These are phyloP conservation scores for Stagonosporopsis chrysanthemi DNA, from an alignment of 2,329 filamentous ascomycete species.

Conservation along the genomic window DNA sequence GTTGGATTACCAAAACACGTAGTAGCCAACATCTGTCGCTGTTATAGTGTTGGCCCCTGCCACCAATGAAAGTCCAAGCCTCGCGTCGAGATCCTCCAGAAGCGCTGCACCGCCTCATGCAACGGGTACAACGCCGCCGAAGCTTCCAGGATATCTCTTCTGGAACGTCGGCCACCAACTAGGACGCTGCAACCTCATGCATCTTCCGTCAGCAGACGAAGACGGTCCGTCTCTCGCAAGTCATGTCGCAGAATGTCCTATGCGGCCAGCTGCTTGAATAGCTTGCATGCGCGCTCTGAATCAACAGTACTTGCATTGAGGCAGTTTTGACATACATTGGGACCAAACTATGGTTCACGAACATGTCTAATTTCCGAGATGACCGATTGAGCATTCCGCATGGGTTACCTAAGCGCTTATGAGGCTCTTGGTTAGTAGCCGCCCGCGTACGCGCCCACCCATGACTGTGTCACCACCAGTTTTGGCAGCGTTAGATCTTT, in stretches of 20 bases:
- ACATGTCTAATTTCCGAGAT: conserved; percentile 15
- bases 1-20: conserved; percentile 10
- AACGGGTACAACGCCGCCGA: conserved; percentile 21
- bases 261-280: conserved; percentile 18
- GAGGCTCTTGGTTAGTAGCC: conserved; percentile 38
- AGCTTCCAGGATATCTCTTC: conserved; percentile 24
- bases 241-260: conserved; percentile 28
- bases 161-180: conserved; percentile 29
- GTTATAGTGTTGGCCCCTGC: conserved; percentile 8
- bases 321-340: conserved; percentile 23
- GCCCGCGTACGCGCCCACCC: conserved; percentile 9
- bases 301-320: conserved; percentile 18
- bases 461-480: conserved; percentile 10
- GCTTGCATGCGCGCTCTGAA: conserved; percentile 22
- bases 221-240: conserved; percentile 22
- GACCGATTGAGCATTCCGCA: conserved; percentile 25
- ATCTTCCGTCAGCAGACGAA: conserved; percentile 24
- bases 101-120: conserved; percentile 44
- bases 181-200: conserved; percentile 27
- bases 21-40: conserved; percentile 9
- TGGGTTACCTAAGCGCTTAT: conserved; percentile 29
- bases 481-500: conserved; percentile 15
- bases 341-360: conserved; percentile 19
- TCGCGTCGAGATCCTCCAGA: conserved; percentile 30
- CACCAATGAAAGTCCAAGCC: conserved; percentile 30